Conservation (phyloP, 352 stramenopile genomes). For the Globisporangium alternatum region DNA sequence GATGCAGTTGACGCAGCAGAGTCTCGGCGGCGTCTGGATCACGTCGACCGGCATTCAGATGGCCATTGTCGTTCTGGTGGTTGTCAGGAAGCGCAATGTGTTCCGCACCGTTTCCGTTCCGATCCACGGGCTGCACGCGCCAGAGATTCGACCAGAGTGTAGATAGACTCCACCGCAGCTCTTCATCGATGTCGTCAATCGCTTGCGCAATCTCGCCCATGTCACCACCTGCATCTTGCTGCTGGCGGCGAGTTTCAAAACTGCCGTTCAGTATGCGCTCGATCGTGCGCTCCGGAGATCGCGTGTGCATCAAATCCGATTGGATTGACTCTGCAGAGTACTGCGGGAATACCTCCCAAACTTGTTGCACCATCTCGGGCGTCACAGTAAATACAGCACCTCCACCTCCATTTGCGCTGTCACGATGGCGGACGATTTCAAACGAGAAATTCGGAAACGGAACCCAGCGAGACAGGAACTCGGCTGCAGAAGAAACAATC, state of each 20-base stretch:
- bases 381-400: constrained; percentile 49
- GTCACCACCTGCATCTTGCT: constrained; percentile 13
- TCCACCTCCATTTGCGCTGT: constrained; percentile 11
- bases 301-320: constrained; percentile 47
- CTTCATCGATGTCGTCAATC: constrained; percentile 36
- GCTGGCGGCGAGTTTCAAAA: constrained; percentile 37
- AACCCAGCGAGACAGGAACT: constrained; percentile 66
- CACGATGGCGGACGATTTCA: constrained; percentile 63
- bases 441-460: constrained; percentile 76
- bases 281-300: constrained; percentile 66
- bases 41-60: not conserved
- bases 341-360: constrained; percentile 76
- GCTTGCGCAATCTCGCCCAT: constrained; percentile 29
- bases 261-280: constrained; percentile 64
- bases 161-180: constrained; percentile 39
- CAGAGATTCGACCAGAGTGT: constrained; percentile 32
- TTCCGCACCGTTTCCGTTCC: constrained; percentile 1
- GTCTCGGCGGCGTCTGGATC: constrained; percentile 15
- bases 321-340: constrained; percentile 56
- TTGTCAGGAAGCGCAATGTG: constrained; percentile 12
- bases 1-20: constrained; percentile 18
- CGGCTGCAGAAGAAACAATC: constrained; percentile 27
- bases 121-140: constrained; percentile 4
- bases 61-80: not conserved
- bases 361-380: constrained; percentile 68